Percentiles rank a stretch among this genome's conserved stretches.
Conservation (phyloP, 1,284 basidiomycete genomes). For the Ceratobasidium sp. region DNA sequence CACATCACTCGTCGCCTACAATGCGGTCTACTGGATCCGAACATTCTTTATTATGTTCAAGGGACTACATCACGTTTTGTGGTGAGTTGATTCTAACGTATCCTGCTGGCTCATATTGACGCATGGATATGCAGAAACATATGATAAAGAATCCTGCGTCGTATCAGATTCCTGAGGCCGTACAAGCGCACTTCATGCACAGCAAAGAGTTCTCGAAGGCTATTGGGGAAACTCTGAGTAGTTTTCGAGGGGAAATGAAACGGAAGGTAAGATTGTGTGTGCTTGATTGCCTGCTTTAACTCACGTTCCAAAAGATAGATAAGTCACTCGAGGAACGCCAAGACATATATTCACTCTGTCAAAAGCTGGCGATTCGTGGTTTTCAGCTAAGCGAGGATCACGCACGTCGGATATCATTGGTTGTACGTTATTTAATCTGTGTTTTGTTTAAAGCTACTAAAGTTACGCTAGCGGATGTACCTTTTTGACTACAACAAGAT, state of each 20-base stretch:
- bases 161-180: neutral
- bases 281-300: too few species aligned
- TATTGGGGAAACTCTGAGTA: too few species aligned
- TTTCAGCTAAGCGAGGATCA: neutral
- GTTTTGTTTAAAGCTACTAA: neutral
- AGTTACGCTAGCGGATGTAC: neutral
- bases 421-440: neutral
- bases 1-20: slow-evolving; percentile 6
- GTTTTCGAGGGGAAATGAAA: neutral
- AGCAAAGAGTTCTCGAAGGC: neutral
- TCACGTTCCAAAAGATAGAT: too few species aligned
- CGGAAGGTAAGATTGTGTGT: too few species aligned
- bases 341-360: neutral
- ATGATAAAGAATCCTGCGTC: neutral
- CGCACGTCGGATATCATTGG: neutral
- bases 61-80: neutral
- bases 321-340: neutral
- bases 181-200: neutral
- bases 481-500: neutral
- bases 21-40: slow-evolving; percentile 1
- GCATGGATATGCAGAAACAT: too few species aligned
- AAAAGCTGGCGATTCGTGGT: neutral
- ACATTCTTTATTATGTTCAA: slow-evolving; percentile 7
- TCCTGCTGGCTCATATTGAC: too few species aligned
- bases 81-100: slow-evolving; percentile 21